These are phyloP conservation scores for Aspergillus amoenus DNA, from an alignment of 2,329 filamentous ascomycete genomes.

Conservation along the genomic window DNA sequence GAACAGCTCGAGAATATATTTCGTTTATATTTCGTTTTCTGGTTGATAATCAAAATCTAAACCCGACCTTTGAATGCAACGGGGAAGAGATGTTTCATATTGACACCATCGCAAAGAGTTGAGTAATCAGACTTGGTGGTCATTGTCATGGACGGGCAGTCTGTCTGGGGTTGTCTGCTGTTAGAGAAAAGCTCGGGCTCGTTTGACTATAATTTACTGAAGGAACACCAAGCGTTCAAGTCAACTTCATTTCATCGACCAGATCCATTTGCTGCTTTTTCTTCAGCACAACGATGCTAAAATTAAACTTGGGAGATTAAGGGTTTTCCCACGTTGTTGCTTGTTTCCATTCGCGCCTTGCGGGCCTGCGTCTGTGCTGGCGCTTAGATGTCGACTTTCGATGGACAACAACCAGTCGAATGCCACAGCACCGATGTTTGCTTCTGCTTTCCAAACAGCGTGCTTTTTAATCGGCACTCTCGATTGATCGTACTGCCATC, in stretches of 20 bases:
- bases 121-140: too few relatives aligned
- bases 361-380: background rate
- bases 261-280: background rate
- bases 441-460: background rate
- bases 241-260: background rate
- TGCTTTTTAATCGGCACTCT: background rate
- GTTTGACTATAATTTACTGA: background rate
- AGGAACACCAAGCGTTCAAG: background rate
- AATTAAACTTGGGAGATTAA: conserved; percentile 2
- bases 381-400: conserved; percentile 3
- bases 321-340: conserved; percentile 2
- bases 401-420: conserved; percentile 1
- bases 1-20: background rate
- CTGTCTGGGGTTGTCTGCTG: background rate
- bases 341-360: conserved; percentile 15
- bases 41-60: background rate
- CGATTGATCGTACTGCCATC: background rate
- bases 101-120: background rate
- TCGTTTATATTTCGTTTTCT: background rate
- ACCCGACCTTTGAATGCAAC: background rate
- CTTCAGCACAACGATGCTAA: background rate
- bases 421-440: background rate
- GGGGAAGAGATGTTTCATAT: background rate
- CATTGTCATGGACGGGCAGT: background rate
- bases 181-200: background rate